Evolutionary conservation across 2,329 filamentous ascomycete genomes (phyloP), one percentile per base, ranked within the genome.

Genomic region (Teratosphaeria destructans): DNA sequence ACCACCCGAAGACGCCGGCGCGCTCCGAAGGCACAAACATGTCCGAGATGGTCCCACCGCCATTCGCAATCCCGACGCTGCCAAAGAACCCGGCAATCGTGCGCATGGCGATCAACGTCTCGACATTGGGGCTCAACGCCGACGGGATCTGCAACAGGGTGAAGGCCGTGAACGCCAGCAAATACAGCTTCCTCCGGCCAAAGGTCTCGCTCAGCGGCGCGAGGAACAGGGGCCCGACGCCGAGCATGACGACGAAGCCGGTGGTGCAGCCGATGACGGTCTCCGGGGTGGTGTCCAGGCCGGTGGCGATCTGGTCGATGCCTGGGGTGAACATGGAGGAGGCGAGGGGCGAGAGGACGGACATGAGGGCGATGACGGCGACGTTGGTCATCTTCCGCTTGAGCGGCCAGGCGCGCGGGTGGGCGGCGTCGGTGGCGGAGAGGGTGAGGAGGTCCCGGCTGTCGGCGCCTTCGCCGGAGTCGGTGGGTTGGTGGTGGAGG

Each of bases 251-350:
- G 4, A 81, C 76, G 59, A 79, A 81, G 11, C 77, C 77, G 0
- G 79, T 81, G 4, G 78, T 80, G 23, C 78, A 77, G 5, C 73
- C 77, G 52, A 81, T 78, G 26, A 81, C 77, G 10, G 68, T 70
- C 12, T 74, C 71, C 2, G 70, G 68, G 5, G 67, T 68, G 0
- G 77, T 78, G 52, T 76, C 59, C 19, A 81, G 70, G 32, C 76
- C 75, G 54, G 76, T 68, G 2, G 78, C 78, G 52, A 81, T 81
- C 59, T 81, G 75, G 10, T 71, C 67, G 57, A 81, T 80, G 1
- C 78, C 78, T 0, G 78, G 78, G 0, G 78, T 80, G 67, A 81
- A 81, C 77, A 81, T 80, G 47, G 75, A 77, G 23, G 73, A 76
- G 1, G 77, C 77, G 23, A 80, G 71, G 0, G 78, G 78, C 19